Evolutionary conservation across 176 grass and related monocot species (phyloP).

Genomic region (Pharus latifolius): DNA sequence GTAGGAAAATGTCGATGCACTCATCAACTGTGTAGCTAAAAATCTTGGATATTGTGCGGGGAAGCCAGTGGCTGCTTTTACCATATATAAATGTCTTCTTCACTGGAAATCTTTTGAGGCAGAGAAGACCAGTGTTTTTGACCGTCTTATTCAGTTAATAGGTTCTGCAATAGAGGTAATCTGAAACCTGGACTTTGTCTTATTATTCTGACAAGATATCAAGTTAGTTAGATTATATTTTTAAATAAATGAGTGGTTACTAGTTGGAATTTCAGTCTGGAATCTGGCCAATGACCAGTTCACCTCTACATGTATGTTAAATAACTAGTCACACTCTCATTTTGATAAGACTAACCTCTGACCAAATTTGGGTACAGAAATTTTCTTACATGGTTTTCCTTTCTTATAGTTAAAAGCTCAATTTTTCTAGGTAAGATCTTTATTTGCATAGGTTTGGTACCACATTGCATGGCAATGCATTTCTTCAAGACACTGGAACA

Average conservation of each 20-base stretch:
- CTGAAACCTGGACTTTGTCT: slow-evolving; percentile 10
- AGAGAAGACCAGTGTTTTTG: slow-evolving; percentile 94
- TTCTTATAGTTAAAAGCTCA: not conserved
- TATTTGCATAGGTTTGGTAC: not conserved
- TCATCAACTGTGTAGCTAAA: slow-evolving; percentile 66
- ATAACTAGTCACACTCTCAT: not conserved
- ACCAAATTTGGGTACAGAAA: not conserved
- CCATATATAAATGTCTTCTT: slow-evolving; percentile 95
- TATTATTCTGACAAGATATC: not conserved
- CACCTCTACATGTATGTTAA: not conserved
- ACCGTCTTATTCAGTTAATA: slow-evolving; percentile 93
- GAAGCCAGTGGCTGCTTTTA: slow-evolving; percentile 89
- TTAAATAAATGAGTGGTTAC: slow-evolving; percentile 5
- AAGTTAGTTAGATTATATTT: not conserved
- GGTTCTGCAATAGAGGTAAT: slow-evolving; percentile 95
- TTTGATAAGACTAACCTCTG: not conserved
- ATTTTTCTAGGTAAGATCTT: not conserved
- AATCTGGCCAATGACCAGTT: not conserved
- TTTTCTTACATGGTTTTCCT: no score
- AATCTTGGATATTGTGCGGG: slow-evolving; percentile 77
- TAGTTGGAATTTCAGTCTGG: not conserved
- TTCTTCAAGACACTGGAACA: not conserved
- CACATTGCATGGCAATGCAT: not conserved
- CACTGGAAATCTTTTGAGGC: slow-evolving; percentile 99
- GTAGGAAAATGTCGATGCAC: slow-evolving; percentile 83